phyloP scores from a whole-genome alignment of 345 rosid genomes.

The Corymbia maculata region DNA sequence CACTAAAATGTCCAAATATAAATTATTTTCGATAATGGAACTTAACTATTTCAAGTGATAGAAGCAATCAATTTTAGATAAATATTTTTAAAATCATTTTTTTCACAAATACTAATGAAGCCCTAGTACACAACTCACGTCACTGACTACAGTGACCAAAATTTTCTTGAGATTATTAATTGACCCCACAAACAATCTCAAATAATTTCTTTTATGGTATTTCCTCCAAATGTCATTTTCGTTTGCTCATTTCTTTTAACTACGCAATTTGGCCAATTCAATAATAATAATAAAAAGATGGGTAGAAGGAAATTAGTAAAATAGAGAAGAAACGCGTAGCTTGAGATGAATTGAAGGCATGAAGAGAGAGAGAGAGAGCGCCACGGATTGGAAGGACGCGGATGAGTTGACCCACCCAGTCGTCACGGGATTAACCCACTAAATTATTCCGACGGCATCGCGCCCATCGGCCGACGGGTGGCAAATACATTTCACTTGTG shows the following conservation, averaged over 20 bases:
- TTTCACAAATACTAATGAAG: neutral
- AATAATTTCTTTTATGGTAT: neutral
- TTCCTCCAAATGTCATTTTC: neutral
- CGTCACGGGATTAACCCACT: neutral
- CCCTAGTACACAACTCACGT: no score
- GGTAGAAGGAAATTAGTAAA: neutral
- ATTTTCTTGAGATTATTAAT: neutral
- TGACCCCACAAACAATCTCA: neutral
- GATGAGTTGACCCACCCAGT: neutral
- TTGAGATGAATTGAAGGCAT: neutral
- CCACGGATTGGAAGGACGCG: neutral
- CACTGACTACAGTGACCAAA: neutral
- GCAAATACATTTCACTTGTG: neutral
- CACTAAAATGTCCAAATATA: neutral
- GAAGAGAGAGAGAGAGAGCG: neutral
- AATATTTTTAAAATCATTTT: no score
- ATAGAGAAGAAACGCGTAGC: neutral
- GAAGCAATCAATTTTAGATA: accelerated
- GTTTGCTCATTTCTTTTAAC: neutral
- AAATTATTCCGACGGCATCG: neutral
- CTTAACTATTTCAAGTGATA: no score
- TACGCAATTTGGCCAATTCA: neutral
- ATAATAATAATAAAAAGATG: neutral
- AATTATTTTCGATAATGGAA: accelerated
- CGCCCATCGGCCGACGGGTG: neutral